Base-by-base conservation (phyloP, 1,139 yeast species). In the Taphrina communis region DNA sequence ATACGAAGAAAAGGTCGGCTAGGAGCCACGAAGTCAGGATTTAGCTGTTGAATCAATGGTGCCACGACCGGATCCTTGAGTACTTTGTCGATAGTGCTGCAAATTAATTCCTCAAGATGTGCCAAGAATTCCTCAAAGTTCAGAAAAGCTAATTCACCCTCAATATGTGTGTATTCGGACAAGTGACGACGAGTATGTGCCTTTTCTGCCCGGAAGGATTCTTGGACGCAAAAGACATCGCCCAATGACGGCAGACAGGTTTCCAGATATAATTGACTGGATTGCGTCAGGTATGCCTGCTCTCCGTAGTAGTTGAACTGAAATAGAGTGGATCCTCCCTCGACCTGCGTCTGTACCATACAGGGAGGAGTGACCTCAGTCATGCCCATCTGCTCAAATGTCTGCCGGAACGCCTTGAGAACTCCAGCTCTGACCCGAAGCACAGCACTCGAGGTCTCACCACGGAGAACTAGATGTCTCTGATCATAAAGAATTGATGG, bases 281-380 rank as follows among this genome's bases (percentile, higher is more conserved):
- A 90, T 82, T 95, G 99, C 31, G 99, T 95, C 77, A 95, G 84
- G 80, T 83, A 95, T 17, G 99, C 99, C 79, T 93, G 95, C 82
- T 94, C 97, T 65, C 97, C 98, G 78, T 95, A 95, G 82, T 95
- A 95, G 78, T 90, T 89, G 83, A 95, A 83, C 76, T 88, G 87
- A 83, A 95, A 95, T 77, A 95, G 84, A 19, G 99, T 95, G 44
- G 97, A 89, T 68, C 99, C 99, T 79, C 99, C 99, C 82, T 95
- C 99, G 71, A 95, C 99, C 82, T 94, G 98, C 58, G 97, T 93
- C 82, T 95, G 99, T 70, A 95, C 99, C 98, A 95, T 93, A 81
- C 98, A 93, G 76, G 99, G 99, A 63, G 99, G 98, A 50, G 98
- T 94, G 71, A 95, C 97, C 83, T 95, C 99, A 59, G 86, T 82